Base-by-base conservation (phyloP, 2,329 filamentous ascomycete species). In the Alternaria consortialis region DNA sequence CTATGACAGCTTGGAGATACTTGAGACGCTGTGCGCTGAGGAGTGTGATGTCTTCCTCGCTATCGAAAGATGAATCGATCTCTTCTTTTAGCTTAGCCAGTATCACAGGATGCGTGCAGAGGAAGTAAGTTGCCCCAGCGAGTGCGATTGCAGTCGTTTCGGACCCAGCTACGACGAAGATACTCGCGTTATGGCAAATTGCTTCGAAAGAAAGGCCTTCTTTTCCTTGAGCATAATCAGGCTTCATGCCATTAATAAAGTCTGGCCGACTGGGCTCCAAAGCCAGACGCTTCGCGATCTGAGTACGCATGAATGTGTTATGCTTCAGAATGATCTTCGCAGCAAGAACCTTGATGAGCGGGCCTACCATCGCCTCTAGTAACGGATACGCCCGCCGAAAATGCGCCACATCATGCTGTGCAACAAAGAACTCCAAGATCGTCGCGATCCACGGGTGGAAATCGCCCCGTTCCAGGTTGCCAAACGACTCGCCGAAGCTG, bases 401-500 rank as follows among this genome's bases (percentile, higher is more conserved):
- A 23, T 53, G 53, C 44, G 53, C 53, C 53, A 56, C 50, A 11
- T 56, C 53, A 32, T 56, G 53, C 6, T 56, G 53, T 13, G 66
- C 64, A 17, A 56, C 37, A 7, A 63, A 68, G 27, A 69, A 58
- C n/a, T 66, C 56, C 12, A 61, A 56, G n/a, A 68, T 69, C 3
- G 65, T 56, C 5, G 65, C 58, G 6, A 71, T 59, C 68, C 68
- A 71, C 27, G 65, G 67, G 8, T 61, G 63, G 40, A 69, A 71
- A 11, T 59, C 59, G 31, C 57, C 56, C n/a, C 53, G 27, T 9
- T 58, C 54, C 17, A 71, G 29, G 23, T 68, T 68, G 2, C 66
- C 70, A 56, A 71, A 85, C 0, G 82, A 77, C 7, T 82, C 79
- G 0, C 84, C 84, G 63, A 86, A 85, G 0, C 83, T 82, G 39